Evolutionary conservation across 768 basidiomycete species (phyloP).

Genomic region (Piloderma croceum): DNA sequence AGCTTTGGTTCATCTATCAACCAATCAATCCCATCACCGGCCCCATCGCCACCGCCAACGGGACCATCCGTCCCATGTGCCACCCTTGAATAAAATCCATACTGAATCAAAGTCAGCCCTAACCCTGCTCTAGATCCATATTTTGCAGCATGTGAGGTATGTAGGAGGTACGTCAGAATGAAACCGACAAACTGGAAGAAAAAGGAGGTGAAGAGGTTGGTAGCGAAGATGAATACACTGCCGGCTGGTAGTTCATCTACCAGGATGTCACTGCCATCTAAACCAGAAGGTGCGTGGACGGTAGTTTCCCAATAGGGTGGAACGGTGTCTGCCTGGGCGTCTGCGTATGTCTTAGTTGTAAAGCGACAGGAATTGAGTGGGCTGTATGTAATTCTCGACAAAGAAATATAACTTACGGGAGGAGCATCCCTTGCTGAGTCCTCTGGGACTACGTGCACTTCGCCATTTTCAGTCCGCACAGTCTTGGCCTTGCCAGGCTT

Average conservation of each 20-base stretch:
- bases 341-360: conserved; percentile 68
- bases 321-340: conserved; percentile 83
- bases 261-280: conserved; percentile 63
- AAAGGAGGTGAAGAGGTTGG: conserved; percentile 81
- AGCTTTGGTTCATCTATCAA: too few relatives aligned
- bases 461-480: conserved; percentile 48
- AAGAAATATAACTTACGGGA: conserved; percentile 61
- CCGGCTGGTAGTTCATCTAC: conserved; percentile 91
- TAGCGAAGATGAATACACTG: conserved; percentile 62
- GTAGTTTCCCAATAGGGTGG: conserved; percentile 98
- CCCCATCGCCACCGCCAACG: conserved; percentile 13
- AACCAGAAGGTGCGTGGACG: conserved; percentile 67
- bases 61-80: conserved; percentile 25
- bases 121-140: conserved; percentile 91
- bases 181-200: conserved; percentile 98
- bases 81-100: conserved; percentile 68
- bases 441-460: conserved; percentile 66
- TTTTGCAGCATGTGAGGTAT: conserved; percentile 88
- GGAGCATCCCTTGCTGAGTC: conserved; percentile 77
- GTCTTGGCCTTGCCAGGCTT: conserved; percentile 57
- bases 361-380: background rate
- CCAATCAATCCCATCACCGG: conserved; percentile 12
- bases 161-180: conserved; percentile 87
- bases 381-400: background rate
- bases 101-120: conserved; percentile 93